Evolutionary conservation across 2,329 filamentous ascomycete genomes (phyloP), one percentile per base, ranked within the genome.

Genomic region (Xylaria sp.): DNA sequence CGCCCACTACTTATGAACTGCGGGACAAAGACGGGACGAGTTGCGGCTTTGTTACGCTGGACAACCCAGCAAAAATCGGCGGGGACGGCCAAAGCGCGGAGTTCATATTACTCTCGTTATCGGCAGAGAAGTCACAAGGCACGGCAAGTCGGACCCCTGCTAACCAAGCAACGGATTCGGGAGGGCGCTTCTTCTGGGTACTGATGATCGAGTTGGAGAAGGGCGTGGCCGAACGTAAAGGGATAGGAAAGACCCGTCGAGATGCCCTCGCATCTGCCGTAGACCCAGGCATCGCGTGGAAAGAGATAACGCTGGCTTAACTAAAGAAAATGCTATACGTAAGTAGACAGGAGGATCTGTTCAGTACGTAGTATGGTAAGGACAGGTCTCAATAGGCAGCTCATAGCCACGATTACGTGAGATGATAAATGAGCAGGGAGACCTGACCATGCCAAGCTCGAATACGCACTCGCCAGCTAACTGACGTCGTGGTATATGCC

Each of bases 141-240:
- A 57, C 25, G 13, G 41, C 41, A 28, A 51, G 56, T 25, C 15
- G 25, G 20, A 52, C 28, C 37, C 5, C 37, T 59, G 20, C 61
- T 20, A 39, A 50, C 34, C 61, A 65, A 25, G 23, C 5, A 39
- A 37, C 39, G 18, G 56, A 62, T 18, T 6, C 37, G 4, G 60
- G 63, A 39, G 64, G 59, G 18, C 68, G 66, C 10, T 72, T 69
- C 48, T 71, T 71, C 65, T 73, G 72, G 72, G 70, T 71, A 31
- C 12, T 73, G 12, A 66, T 64, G 61, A 69, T 73, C 46, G 66
- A 66, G 31, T 72, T 70, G 72, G 50, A 66, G 15, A 58, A 57
- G 1, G 65, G 66, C 6, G 56, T 72, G n/a, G 72, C 72, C n/a
- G 68, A 73, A 48, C 68, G 72, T 52, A 73, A 69, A 52, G 72